phyloP scores from a whole-genome alignment of 169 alveolate species.

The Eimeria zaria region DNA sequence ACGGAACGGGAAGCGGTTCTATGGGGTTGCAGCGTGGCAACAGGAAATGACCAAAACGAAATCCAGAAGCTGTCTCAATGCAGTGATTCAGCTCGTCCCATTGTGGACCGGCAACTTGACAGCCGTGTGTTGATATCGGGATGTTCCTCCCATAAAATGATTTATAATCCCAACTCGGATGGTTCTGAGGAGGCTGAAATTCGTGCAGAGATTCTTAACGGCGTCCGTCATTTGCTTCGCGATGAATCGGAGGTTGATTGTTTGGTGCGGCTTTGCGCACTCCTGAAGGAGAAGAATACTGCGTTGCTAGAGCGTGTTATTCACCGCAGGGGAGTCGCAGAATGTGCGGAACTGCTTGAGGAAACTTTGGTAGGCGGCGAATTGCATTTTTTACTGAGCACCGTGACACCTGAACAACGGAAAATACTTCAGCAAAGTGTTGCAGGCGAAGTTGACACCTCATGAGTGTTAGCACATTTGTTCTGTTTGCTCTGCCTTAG shows the following conservation, averaged over 20 bases:
- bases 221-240: conserved; percentile 54
- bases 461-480: neutral
- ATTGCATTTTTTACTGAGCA: neutral
- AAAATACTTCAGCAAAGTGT: neutral
- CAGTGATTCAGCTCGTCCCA: neutral
- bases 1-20: neutral
- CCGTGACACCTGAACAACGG: neutral
- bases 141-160: neutral
- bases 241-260: conserved; percentile 69
- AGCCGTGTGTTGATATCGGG: neutral
- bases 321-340: conserved; percentile 78
- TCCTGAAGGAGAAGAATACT: conserved; percentile 48
- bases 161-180: neutral
- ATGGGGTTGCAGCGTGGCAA: neutral
- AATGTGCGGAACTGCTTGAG: conserved; percentile 61
- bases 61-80: neutral
- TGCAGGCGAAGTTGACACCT: neutral
- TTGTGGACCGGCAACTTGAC: conserved; percentile 6
- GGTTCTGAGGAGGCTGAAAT: conserved; percentile 48
- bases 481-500: neutral
- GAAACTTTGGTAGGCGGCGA: conserved; percentile 71
- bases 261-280: conserved; percentile 48
- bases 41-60: neutral
- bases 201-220: conserved; percentile 49
- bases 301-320: conserved; percentile 72